Evolutionary conservation across 1,284 basidiomycete genomes (phyloP).

Genomic region (Trametes hirsuta): DNA sequence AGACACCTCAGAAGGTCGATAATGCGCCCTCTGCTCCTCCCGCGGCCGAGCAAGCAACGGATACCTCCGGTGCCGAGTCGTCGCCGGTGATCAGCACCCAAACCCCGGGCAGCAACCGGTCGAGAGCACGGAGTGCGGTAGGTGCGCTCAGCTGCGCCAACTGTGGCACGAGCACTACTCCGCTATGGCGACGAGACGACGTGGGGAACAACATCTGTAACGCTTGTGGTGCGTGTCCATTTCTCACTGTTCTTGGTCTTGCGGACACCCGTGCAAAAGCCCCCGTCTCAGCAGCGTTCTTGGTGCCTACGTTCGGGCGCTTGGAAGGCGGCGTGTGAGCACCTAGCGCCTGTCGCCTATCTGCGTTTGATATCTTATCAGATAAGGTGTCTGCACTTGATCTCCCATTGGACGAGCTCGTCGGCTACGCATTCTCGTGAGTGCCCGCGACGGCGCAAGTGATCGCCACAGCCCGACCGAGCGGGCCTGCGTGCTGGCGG

Average conservation of each 20-base stretch:
- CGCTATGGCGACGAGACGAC: slow-evolving; percentile 92
- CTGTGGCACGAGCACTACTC: slow-evolving; percentile 93
- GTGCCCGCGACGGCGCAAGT: slow-evolving; percentile 13
- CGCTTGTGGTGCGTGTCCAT: slow-evolving; percentile 80
- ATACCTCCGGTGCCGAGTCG: slow-evolving; percentile 28
- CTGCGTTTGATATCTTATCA: slow-evolving; percentile 26
- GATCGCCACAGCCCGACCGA: slow-evolving; percentile 13
- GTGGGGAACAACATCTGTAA: slow-evolving; percentile 93
- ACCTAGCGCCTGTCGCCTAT: slow-evolving; percentile 16
- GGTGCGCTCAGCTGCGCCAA: slow-evolving; percentile 88
- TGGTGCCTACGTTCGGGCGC: slow-evolving; percentile 9
- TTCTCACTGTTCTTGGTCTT: slow-evolving; percentile 13
- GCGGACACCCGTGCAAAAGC: slow-evolving; percentile 13
- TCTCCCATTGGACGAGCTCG: slow-evolving; percentile 18
- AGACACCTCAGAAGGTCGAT: slow-evolving; percentile 15
- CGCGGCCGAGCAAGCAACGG: slow-evolving; percentile 13
- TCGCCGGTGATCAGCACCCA: slow-evolving; percentile 33
- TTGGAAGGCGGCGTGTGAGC: slow-evolving; percentile 3
- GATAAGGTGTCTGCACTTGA: slow-evolving; percentile 19
- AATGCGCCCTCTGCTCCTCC: background rate
- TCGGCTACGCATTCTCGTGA: slow-evolving; percentile 17
- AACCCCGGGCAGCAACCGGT: slow-evolving; percentile 36
- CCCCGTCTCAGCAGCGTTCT: slow-evolving; percentile 3
- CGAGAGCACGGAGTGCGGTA: slow-evolving; percentile 50
- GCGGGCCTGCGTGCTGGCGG: background rate